These are phyloP conservation scores for Verticillium alfalfae DNA, from an alignment of 2,329 filamentous ascomycete genomes.

Conservation along the genomic window DNA sequence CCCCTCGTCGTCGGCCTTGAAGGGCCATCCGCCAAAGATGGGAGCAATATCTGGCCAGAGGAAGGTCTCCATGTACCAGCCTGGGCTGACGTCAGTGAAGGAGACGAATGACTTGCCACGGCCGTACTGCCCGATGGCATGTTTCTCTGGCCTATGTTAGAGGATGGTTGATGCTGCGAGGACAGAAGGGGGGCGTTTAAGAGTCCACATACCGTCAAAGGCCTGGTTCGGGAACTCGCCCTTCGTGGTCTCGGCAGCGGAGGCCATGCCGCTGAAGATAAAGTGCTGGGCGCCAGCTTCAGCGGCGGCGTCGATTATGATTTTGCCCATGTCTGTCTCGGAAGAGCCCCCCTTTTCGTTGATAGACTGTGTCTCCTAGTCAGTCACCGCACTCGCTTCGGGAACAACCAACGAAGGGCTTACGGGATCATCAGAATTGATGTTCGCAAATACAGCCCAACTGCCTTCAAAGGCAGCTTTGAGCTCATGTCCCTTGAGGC, in stretches of 20 bases:
- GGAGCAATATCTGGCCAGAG: slow-evolving; percentile 21
- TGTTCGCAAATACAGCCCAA: slow-evolving; percentile 26
- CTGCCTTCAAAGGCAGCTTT: slow-evolving; percentile 20
- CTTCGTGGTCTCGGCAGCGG: slow-evolving; percentile 23
- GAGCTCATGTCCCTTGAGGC: slow-evolving; percentile 15
- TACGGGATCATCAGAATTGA: slow-evolving; percentile 21
- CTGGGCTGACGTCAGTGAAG: slow-evolving; percentile 26
- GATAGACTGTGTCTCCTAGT: slow-evolving; percentile 1
- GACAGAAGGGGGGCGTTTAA: neutral
- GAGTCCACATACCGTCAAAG: slow-evolving; percentile 23
- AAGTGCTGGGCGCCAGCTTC: slow-evolving; percentile 26
- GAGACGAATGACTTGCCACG: slow-evolving; percentile 24
- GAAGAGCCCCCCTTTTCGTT: slow-evolving; percentile 18
- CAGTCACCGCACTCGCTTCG: neutral
- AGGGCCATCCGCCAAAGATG: slow-evolving; percentile 28
- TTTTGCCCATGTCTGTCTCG: slow-evolving; percentile 28
- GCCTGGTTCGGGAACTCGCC: slow-evolving; percentile 22
- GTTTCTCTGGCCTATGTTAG: slow-evolving; percentile 23
- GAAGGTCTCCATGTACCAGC: slow-evolving; percentile 35
- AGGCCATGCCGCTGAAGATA: slow-evolving; percentile 27
- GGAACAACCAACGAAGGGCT: neutral
- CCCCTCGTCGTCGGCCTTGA: slow-evolving; percentile 24
- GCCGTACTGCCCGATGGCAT: slow-evolving; percentile 29
- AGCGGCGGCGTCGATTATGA: slow-evolving; percentile 23
- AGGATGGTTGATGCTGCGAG: neutral